A percentile compares a stretch with the other conserved stretches of the same genome.
phyloP scores from a whole-genome alignment of 2,329 filamentous ascomycete genomes.

The Diaporthe australafricana region DNA sequence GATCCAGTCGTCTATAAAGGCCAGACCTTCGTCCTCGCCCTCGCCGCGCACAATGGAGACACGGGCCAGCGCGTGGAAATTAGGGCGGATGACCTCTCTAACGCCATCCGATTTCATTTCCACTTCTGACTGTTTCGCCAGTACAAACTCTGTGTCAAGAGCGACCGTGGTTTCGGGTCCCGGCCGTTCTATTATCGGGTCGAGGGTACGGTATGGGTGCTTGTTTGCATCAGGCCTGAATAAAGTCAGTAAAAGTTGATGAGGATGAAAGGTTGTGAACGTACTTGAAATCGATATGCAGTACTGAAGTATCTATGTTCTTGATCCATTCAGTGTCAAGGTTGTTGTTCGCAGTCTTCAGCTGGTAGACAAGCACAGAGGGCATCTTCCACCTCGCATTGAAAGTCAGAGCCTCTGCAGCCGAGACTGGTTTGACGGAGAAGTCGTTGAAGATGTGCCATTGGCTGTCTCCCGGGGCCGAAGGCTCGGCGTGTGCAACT shows the following conservation, averaged over 20 bases:
- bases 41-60: constrained; percentile 89
- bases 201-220: constrained; percentile 71
- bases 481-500: constrained; percentile 75
- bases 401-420: constrained; percentile 89
- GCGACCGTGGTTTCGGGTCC: constrained; percentile 81
- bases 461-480: constrained; percentile 70
- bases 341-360: constrained; percentile 82
- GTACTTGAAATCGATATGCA: constrained; percentile 78
- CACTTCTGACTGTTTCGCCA: constrained; percentile 91
- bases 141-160: constrained; percentile 96
- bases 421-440: constrained; percentile 81
- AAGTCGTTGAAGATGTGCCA: constrained; percentile 99
- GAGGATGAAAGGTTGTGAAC: constrained; percentile 38
- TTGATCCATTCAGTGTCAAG: constrained; percentile 91
- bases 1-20: constrained; percentile 98
- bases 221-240: constrained; percentile 55
- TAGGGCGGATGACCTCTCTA: constrained; percentile 90
- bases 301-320: constrained; percentile 82
- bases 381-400: constrained; percentile 94
- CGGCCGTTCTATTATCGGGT: constrained; percentile 72
- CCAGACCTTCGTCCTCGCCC: constrained; percentile 81
- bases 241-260: constrained; percentile 41
- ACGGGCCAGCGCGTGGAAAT: constrained; percentile 90
- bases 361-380: constrained; percentile 87
- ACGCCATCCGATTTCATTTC: constrained; percentile 96